Evolutionary conservation across 768 basidiomycete species (phyloP).

Genomic region (Sporobolomyces pararoseus): DNA sequence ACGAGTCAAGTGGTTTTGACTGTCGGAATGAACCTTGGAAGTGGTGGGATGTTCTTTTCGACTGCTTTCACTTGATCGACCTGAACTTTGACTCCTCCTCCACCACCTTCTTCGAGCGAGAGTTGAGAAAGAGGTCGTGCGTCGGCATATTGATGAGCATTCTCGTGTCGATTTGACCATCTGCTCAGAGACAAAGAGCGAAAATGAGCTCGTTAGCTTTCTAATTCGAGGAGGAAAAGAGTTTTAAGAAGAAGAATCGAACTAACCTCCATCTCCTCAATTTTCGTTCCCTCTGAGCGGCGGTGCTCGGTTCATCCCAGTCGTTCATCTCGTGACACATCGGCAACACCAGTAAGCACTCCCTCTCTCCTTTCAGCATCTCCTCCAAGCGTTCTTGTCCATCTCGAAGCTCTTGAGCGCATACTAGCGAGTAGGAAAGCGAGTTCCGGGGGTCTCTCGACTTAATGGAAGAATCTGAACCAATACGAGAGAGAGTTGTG

Average conservation of each 20-base stretch:
- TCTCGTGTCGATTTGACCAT: slow-evolving; percentile 21
- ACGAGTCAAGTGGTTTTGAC: not conserved
- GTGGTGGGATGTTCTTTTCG: slow-evolving; percentile 8
- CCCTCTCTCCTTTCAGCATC: not conserved
- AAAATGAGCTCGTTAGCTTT: not conserved
- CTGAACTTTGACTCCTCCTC: slow-evolving; percentile 5
- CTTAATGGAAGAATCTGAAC: not conserved
- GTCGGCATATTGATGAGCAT: slow-evolving; percentile 5
- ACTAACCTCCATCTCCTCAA: slow-evolving; percentile 19
- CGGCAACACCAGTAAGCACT: slow-evolving; percentile 9
- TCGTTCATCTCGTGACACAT: slow-evolving; percentile 34
- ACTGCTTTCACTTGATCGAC: slow-evolving; percentile 1
- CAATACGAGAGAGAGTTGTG: not conserved
- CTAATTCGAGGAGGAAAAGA: not conserved
- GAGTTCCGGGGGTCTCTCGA: not conserved
- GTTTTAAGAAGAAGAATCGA: not conserved
- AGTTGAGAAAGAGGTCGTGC: slow-evolving; percentile 6
- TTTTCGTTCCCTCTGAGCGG: slow-evolving; percentile 6
- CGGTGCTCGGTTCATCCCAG: slow-evolving; percentile 1
- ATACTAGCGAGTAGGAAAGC: slow-evolving; percentile 18
- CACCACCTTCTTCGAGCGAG: not conserved
- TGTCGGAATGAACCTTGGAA: not conserved
- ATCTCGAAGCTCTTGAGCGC: not conserved
- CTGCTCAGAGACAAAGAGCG: no score
- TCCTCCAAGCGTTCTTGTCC: not conserved